Base-by-base conservation (phyloP, 768 basidiomycete genomes). In the Lentinula sp. region DNA sequence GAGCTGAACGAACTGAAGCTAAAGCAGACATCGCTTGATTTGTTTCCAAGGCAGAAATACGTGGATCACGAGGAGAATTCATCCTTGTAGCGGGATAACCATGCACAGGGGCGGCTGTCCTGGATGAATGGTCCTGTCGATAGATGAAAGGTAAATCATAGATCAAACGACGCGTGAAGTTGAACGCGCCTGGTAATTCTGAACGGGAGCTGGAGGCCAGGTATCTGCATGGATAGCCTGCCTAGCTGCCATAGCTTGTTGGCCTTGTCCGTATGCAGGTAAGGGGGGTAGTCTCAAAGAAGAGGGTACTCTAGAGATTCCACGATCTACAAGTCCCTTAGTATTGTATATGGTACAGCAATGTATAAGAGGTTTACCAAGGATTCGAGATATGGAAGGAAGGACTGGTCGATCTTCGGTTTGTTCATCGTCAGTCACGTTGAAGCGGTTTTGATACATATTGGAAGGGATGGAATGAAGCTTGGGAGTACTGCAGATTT, bases 381-480 rank as follows among this genome's bases (percentile, higher is more conserved):
- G 67, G 16, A 69, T 69, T 15, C 68, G 65, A 61, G 66, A 65
- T 56, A 69, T 69, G 18, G 68, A 69, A 15, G 68, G 68, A 23
- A 69, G 64, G 16, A 67, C 65, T 7, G 68, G 68, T 34, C 65
- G 61, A 37, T 64, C 62, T 50, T 65, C 65, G 4, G 45, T 54
- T 11, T 61, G 46, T 32, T 53, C 49, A 50, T 48, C 60, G 61
- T 54, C 49, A 5, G 35, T 21, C 15, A 35, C 11, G 48, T 59
- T 57, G 42, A 57, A 59, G 34, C 4, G 48, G 40, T 32, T 56
- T 21, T 28, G 40, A 43, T 56, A 56, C 55, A 56, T 56, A 5
- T 31, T 56, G 23, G 15, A 5, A 43, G 23, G 9, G 23, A 13
- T 13, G n/a, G 1, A 13, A 55, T 34, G 21, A 21, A 21, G 3